phyloP scores from a whole-genome alignment of 1,284 basidiomycete genomes.

The Sphagnurus paluster region DNA sequence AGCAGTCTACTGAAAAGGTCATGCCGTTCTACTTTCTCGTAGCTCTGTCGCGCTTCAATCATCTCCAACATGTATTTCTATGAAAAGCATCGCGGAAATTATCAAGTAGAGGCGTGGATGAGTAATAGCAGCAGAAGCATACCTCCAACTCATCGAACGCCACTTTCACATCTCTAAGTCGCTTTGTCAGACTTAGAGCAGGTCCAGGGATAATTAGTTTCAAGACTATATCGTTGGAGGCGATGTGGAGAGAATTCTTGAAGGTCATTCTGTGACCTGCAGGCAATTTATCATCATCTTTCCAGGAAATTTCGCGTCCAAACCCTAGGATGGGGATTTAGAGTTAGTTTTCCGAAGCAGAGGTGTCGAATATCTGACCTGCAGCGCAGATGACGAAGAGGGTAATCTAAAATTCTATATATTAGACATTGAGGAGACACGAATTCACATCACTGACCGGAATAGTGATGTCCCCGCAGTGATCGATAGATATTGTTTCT shows the following conservation, averaged over 20 bases:
- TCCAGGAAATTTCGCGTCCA: slow-evolving; percentile 52
- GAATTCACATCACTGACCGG: slow-evolving; percentile 37
- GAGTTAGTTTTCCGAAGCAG: not conserved
- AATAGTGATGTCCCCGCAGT: slow-evolving; percentile 43
- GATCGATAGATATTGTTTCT: slow-evolving; percentile 32
- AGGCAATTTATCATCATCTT: slow-evolving; percentile 40
- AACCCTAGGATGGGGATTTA: slow-evolving; percentile 39
- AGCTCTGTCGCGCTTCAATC: slow-evolving; percentile 43
- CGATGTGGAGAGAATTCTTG: slow-evolving; percentile 52
- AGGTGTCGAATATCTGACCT: slow-evolving; percentile 29
- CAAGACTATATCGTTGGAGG: slow-evolving; percentile 43
- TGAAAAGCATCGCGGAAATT: not conserved
- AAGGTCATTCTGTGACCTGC: slow-evolving; percentile 54
- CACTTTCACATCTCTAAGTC: slow-evolving; percentile 32
- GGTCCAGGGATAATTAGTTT: slow-evolving; percentile 47
- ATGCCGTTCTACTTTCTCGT: slow-evolving; percentile 41
- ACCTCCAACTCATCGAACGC: slow-evolving; percentile 55
- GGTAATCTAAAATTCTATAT: slow-evolving; percentile 46
- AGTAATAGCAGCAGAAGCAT: slow-evolving; percentile 10
- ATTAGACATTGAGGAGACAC: not conserved
- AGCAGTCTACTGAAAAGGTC: slow-evolving; percentile 60
- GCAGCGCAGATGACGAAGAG: slow-evolving; percentile 57
- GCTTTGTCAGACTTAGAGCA: slow-evolving; percentile 41
- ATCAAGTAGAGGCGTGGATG: not conserved
- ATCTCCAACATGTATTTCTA: slow-evolving; percentile 58